Conservation (phyloP, 192 early-diverging fungal genomes). For the Phycomyces blakesleeanus region DNA sequence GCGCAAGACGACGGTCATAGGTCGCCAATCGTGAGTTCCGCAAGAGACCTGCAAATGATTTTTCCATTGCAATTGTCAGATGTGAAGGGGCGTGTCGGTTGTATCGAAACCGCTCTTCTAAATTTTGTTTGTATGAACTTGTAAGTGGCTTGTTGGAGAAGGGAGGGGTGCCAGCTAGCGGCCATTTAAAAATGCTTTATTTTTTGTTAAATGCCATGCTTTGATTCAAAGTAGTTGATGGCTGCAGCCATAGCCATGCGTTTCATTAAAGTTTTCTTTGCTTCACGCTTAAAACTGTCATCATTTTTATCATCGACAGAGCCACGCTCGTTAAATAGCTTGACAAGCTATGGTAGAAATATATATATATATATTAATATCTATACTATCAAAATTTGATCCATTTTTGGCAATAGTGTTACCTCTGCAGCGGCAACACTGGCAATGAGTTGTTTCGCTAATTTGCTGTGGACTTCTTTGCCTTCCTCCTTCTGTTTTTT, state of each 20-base stretch:
- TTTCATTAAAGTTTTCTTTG: not conserved
- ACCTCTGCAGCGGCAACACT: conserved; percentile 26
- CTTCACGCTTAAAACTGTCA: conserved; percentile 4
- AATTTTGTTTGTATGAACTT: conserved; percentile 4
- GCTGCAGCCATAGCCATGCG: conserved; percentile 14
- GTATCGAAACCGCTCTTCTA: not conserved
- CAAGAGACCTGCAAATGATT: conserved; percentile 41
- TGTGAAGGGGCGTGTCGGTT: not conserved
- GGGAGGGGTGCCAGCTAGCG: not conserved
- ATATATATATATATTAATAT: too few species aligned
- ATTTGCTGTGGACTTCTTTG: conserved; percentile 15
- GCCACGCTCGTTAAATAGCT: conserved; percentile 11
- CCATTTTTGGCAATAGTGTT: conserved; percentile 4
- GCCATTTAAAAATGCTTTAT: too few species aligned
- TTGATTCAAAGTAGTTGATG: conserved; percentile 14
- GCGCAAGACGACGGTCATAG: conserved; percentile 61
- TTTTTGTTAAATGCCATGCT: conserved; percentile 10
- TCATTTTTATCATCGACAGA: not conserved
- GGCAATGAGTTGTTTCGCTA: conserved; percentile 24
- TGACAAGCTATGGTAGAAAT: conserved; percentile 15
- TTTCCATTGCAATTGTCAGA: conserved; percentile 12
- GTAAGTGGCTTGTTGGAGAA: not conserved
- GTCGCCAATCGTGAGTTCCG: conserved; percentile 67
- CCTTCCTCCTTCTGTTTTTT: conserved; percentile 25
- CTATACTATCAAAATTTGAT: too few species aligned